Evolutionary conservation across 2,329 filamentous ascomycete genomes (phyloP).

Genomic region (Talaromyces sp.): DNA sequence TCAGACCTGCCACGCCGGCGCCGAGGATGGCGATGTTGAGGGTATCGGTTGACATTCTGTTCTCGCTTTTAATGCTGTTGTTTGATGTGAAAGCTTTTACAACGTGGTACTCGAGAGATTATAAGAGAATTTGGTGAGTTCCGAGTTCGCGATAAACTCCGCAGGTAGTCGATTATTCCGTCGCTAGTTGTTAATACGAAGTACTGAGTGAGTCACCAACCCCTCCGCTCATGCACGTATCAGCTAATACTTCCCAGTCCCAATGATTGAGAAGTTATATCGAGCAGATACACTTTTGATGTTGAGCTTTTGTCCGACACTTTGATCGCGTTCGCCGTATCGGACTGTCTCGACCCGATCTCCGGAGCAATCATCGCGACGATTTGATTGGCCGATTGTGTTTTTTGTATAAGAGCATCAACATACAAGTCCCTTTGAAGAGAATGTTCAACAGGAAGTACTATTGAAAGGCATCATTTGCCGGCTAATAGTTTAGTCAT

Average conservation of each 20-base stretch:
- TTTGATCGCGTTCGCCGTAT: neutral
- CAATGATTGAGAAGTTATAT: neutral
- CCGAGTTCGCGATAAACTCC: too few relatives aligned
- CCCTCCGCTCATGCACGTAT: neutral
- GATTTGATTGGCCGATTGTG: neutral
- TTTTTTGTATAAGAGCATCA: neutral
- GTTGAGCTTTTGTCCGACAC: neutral
- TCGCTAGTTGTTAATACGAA: too few relatives aligned
- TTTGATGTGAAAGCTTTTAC: too few relatives aligned
- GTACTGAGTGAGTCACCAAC: neutral
- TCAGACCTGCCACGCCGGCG: slow-evolving; percentile 63
- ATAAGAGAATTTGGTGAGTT: too few relatives aligned
- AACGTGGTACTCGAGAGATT: too few relatives aligned
- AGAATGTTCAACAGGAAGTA: too few relatives aligned
- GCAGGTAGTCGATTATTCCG: too few relatives aligned
- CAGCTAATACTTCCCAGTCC: neutral
- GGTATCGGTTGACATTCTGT: neutral
- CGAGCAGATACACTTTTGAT: too few relatives aligned
- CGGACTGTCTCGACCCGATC: neutral
- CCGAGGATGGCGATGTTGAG: slow-evolving; percentile 37
- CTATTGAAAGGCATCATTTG: too few relatives aligned
- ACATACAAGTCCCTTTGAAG: neutral
- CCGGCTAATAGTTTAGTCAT: neutral
- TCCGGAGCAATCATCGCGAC: neutral
- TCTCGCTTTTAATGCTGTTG: neutral